Evolutionary conservation across 441 rosid species (phyloP), one percentile per base, ranked within the genome.

Genomic region (Pelargonium citronellum): DNA sequence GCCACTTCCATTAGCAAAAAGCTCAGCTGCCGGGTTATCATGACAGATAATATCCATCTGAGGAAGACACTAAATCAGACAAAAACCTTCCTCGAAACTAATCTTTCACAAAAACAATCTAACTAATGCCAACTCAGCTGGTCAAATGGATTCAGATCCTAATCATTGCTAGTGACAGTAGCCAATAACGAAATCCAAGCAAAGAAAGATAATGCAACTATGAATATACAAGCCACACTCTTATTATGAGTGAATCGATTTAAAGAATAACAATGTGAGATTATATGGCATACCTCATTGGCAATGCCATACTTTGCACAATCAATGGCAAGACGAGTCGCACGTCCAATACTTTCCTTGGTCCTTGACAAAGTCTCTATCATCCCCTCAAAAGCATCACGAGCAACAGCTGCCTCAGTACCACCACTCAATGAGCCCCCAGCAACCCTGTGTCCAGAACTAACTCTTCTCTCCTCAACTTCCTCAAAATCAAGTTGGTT

Each of bases 351-450:
- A 80, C 99, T 96, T 74, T 96, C 99, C 82, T 87, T 96, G 30
- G 99, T 90, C 86, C 98, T 90, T 7, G 97, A 96, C 68, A 96
- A 84, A 64, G 98, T 96, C 89, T 93, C 99, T 77, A 93, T 79
- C 99, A 96, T 96, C 72, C 98, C 99, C 85, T 96, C 99, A 85
- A 96, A 91, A 77, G 98, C 96, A 84, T 96, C 99, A 43, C 98
- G 96, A 67, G 98, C 88, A 81, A 93, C 96, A 79, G 93, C 96
- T 70, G 96, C 98, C 79, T 96, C 99, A 72, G 96, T 93, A 67
- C 90, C 93, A 79, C 93, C 93, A 83, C 96, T 91, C 62, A 96
- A 81, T 62, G 98, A 90, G 63, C 89, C 89, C 69, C 43, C 43
- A 39, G 43, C 43, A 39, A 1, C 43, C 43, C 82, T 81, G 67